Percentiles rank a stretch among this genome's conserved stretches.
phyloP scores from a whole-genome alignment of 2,329 filamentous ascomycete genomes.

The Pyrenophora teres region DNA sequence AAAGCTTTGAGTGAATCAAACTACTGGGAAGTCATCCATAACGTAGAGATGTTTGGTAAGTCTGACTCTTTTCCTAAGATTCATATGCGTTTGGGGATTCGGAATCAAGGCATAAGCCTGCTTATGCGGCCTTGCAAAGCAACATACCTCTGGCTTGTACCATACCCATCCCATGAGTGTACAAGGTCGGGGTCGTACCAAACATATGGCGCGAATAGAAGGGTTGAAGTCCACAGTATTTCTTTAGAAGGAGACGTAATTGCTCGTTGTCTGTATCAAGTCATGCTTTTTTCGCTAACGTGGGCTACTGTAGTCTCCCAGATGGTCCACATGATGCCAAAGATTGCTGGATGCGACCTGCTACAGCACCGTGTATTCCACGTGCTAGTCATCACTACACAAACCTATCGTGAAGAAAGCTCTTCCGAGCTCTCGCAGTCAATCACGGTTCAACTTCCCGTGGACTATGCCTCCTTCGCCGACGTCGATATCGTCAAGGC shows the following conservation, averaged over 20 bases:
- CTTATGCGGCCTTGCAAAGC: too few species aligned
- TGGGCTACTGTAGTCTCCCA: slow-evolving; percentile 56
- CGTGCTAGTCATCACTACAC: slow-evolving; percentile 63
- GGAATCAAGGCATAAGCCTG: too few species aligned
- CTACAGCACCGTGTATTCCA: slow-evolving; percentile 69
- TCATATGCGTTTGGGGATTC: too few species aligned
- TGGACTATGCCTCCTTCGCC: slow-evolving; percentile 56
- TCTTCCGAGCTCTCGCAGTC: slow-evolving; percentile 57
- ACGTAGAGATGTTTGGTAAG: slow-evolving; percentile 48
- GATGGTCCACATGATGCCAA: slow-evolving; percentile 66
- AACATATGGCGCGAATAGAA: neutral
- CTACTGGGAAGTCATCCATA: slow-evolving; percentile 22
- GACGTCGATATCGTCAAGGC: slow-evolving; percentile 11
- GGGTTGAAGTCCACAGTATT: too few species aligned
- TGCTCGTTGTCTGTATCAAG: too few species aligned
- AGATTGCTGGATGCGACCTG: slow-evolving; percentile 46
- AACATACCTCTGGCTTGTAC: neutral
- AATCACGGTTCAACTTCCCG: slow-evolving; percentile 53
- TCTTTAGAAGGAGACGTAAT: too few species aligned
- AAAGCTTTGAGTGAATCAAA: slow-evolving; percentile 29
- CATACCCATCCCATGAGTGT: too few species aligned
- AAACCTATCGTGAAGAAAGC: slow-evolving; percentile 22
- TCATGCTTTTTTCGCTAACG: slow-evolving; percentile 7
- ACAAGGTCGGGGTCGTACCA: too few species aligned
- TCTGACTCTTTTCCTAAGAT: slow-evolving; percentile 1